Conservation (phyloP, 2,329 filamentous ascomycete species). For the Botrytis pseudocinerea region DNA sequence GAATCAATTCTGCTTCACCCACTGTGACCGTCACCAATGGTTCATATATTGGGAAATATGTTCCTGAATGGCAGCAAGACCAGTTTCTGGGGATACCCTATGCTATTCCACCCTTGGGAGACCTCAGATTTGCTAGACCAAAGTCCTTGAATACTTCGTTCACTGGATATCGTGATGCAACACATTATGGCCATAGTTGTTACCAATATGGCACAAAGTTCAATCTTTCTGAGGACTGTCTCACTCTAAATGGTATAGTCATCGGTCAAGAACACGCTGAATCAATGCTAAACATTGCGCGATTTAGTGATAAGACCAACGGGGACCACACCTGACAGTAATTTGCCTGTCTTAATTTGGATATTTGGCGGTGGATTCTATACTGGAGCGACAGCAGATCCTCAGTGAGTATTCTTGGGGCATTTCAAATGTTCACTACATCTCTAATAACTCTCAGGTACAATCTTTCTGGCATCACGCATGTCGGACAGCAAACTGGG, state of each 20-base stretch:
- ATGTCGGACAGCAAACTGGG: constrained; percentile 51
- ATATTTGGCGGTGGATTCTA: constrained; percentile 59
- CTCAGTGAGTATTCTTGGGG: constrained; percentile 41
- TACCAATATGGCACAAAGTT: constrained; percentile 47
- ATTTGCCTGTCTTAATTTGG: constrained; percentile 52
- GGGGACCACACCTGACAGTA: constrained; percentile 38
- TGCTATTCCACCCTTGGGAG: constrained; percentile 48
- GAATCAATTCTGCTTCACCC: constrained; percentile 25
- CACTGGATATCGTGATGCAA: constrained; percentile 44
- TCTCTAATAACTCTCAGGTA: constrained; percentile 44
- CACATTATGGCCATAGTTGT: constrained; percentile 48
- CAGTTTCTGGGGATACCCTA: constrained; percentile 52
- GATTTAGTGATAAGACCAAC: constrained; percentile 46
- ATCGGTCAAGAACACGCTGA: not conserved
- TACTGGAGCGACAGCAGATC: constrained; percentile 52
- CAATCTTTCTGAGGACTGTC: constrained; percentile 51
- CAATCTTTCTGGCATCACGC: constrained; percentile 63
- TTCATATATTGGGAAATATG: constrained; percentile 33
- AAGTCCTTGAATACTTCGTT: constrained; percentile 45
- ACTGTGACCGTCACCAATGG: constrained; percentile 33
- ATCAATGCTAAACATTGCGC: not conserved
- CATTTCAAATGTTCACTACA: not conserved
- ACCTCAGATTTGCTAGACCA: constrained; percentile 46
- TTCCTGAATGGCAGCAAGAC: constrained; percentile 39
- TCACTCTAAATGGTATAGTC: constrained; percentile 44